Percentiles rank a stretch among this genome's conserved stretches.
phyloP scores from a whole-genome alignment of 768 basidiomycete genomes.

The Termitomyces sp. region DNA sequence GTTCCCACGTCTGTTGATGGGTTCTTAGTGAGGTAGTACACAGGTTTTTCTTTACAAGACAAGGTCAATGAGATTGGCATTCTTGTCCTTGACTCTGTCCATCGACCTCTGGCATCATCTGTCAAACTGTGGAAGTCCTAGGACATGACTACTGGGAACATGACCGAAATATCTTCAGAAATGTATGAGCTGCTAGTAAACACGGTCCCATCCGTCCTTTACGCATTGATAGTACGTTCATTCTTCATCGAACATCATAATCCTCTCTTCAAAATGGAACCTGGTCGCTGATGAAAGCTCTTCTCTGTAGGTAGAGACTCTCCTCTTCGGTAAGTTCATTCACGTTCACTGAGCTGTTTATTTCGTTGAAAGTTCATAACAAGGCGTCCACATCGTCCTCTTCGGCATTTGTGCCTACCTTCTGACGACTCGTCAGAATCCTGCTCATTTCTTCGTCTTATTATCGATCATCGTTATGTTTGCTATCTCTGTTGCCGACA shows the following conservation, averaged over 20 bases:
- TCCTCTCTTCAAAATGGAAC: background rate
- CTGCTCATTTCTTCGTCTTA: background rate
- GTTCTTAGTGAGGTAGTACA: background rate
- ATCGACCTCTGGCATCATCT: background rate
- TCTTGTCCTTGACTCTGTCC: background rate
- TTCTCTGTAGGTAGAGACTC: background rate
- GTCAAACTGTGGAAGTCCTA: background rate
- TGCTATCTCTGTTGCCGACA: background rate
- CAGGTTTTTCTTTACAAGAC: background rate
- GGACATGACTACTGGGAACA: background rate
- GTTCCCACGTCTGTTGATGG: background rate
- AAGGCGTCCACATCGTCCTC: constrained; percentile 1
- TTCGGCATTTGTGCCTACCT: background rate
- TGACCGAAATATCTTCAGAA: background rate
- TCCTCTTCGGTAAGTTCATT: background rate
- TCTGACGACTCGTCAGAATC: background rate
- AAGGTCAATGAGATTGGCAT: background rate
- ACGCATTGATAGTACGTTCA: background rate
- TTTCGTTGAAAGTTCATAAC: background rate
- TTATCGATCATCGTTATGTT: background rate
- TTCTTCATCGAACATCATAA: background rate
- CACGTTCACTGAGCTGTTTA: background rate
- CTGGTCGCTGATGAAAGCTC: background rate
- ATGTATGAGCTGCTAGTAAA: too few species aligned
- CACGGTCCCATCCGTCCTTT: background rate